Conservation (phyloP, 83 land plant genomes). For the Isoetes engelmannii region DNA sequence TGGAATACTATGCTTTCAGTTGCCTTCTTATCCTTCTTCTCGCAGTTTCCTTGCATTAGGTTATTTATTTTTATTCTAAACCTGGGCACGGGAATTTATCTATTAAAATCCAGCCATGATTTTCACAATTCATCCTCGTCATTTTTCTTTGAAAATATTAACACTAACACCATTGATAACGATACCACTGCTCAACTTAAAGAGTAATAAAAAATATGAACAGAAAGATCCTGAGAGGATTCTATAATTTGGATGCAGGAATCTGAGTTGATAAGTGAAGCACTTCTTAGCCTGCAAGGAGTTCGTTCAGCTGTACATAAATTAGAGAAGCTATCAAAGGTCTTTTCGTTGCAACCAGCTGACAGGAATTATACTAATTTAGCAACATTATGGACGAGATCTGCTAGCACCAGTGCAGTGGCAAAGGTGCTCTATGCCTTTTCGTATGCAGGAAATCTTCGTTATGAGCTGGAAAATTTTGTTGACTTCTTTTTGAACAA, state of each 20-base stretch:
- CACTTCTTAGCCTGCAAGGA: slow-evolving; percentile 73
- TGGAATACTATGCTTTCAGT: too few species aligned
- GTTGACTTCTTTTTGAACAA: slow-evolving; percentile 44
- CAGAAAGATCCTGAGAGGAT: too few species aligned
- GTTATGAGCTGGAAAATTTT: slow-evolving; percentile 61
- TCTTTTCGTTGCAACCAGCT: slow-evolving; percentile 49
- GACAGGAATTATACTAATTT: slow-evolving; percentile 58
- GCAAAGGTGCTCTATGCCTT: slow-evolving; percentile 63
- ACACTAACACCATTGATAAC: too few species aligned
- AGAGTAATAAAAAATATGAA: too few species aligned
- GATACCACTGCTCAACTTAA: too few species aligned
- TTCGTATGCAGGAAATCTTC: slow-evolving; percentile 46
- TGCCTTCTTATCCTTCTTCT: too few species aligned
- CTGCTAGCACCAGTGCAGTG: slow-evolving; percentile 58
- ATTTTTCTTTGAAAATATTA: too few species aligned
- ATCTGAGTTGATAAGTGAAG: slow-evolving; percentile 55
- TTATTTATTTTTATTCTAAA: too few species aligned
- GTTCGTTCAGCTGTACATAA: slow-evolving; percentile 47
- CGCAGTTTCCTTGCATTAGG: too few species aligned
- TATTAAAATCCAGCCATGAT: too few species aligned
- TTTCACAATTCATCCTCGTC: too few species aligned
- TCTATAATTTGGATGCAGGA: slow-evolving; percentile 39
- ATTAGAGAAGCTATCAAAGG: slow-evolving; percentile 47
- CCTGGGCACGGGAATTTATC: too few species aligned
- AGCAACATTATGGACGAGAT: slow-evolving; percentile 65